Percentiles rank a stretch among this genome's conserved stretches.
Evolutionary conservation across 352 stramenopile species (phyloP).

Genomic region (Albugo laibachii): DNA sequence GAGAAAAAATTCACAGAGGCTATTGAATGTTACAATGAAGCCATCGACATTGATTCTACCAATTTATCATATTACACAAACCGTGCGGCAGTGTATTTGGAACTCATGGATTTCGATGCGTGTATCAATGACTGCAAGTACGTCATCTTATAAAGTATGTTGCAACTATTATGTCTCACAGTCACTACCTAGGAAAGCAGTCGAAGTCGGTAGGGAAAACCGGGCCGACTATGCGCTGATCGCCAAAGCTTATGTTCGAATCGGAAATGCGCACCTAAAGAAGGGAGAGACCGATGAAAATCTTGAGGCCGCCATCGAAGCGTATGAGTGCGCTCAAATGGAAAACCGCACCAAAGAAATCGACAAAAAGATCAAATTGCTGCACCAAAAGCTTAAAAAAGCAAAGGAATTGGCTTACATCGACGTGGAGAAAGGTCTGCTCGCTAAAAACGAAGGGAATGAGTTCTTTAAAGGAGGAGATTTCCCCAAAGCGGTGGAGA

Average conservation of each 20-base stretch:
- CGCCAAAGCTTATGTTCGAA: constrained; percentile 90
- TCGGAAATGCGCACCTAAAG: constrained; percentile 94
- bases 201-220: constrained; percentile 90
- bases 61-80: constrained; percentile 98
- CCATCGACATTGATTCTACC: constrained; percentile 85
- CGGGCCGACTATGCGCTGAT: constrained; percentile 91
- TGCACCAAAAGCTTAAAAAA: constrained; percentile 92
- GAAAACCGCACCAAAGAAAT: constrained; percentile 84
- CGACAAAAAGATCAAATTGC: constrained; percentile 89
- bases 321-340: constrained; percentile 74
- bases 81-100: constrained; percentile 93
- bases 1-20: constrained; percentile 88
- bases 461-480: constrained; percentile 92
- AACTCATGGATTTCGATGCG: constrained; percentile 88
- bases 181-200: constrained; percentile 54
- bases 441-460: constrained; percentile 97
- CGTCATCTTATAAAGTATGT: constrained; percentile 6
- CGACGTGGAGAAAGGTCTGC: constrained; percentile 91
- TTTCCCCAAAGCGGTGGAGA: constrained; percentile 84
- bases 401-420: constrained; percentile 87
- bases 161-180: background rate
- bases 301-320: constrained; percentile 61
- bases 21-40: constrained; percentile 91
- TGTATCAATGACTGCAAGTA: constrained; percentile 87
- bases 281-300: constrained; percentile 80